Base-by-base conservation (phyloP, 2,329 filamentous ascomycete species). In the Ophiostoma himal-ulmi region DNA sequence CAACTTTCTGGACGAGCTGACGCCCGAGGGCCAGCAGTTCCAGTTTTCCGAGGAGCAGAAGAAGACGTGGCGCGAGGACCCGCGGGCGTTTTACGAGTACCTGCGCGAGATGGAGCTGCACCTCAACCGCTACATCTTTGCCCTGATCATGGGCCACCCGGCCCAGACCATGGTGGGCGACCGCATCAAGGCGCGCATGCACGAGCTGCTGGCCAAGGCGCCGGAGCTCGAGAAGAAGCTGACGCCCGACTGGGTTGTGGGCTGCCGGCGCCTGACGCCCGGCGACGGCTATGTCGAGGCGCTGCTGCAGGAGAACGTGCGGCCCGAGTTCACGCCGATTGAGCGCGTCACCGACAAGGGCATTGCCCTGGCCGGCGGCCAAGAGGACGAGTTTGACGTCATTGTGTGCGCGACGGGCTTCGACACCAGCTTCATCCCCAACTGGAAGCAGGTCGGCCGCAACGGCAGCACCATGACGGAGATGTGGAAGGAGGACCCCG, bases 201-300 rank as follows among this genome's bases (percentile, higher is more conserved):
- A 52, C 48, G 36, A 41, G 2, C 62, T 64, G 30, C 48, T 70
- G 17, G 34, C 30, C 34, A 69, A 70, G 34, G 79, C 57, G 57
- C 79, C 82, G 0, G 80, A 82, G 17, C 75, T 86, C 3, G 77
- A 78, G 1, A 77, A 83, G 10, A 77, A 81, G 60, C 79, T 86
- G n/a, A 78, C 79, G 52, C 80, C 80, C 5, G 76, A 75, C 48
- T 85, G 81, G 76, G 77, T 78, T 0, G 80, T 81, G 8, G 83
- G 83, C 6, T 82, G 77, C 75, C 78, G 77, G 70, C 79, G 79
- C 1, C 78, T 82, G 60, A 80, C 80, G 0, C 81, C 81, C 0
- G 81, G 80, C 1, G 78, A 80, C 68, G 79, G 80, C 3, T 82
- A 81, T 73, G 74, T 82, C 39, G 80, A 82, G 72, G 77, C 78